phyloP scores from a whole-genome alignment of 257 asterid genomes.

The Osmanthus fragrans region DNA sequence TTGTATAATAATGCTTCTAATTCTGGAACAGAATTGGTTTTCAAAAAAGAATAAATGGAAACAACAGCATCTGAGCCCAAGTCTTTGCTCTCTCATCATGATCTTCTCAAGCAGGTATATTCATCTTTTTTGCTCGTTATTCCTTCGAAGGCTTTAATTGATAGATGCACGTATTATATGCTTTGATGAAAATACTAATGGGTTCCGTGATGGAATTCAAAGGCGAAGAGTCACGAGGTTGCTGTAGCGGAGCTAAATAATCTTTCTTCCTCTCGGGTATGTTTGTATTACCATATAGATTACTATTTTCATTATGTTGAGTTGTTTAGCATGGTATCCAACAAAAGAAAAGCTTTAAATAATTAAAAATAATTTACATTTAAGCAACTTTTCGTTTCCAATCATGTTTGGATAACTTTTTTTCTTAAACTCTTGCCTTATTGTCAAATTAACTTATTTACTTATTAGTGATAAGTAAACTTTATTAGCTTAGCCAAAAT shows the following conservation, averaged over 20 bases:
- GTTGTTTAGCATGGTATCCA: not conserved
- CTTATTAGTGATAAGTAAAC: not conserved
- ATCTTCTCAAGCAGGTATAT: not conserved
- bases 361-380: not conserved
- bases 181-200: not conserved
- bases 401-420: not conserved
- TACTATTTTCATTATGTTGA: not conserved
- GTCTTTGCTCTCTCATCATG: not conserved
- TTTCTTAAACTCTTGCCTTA: not conserved
- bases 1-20: not conserved
- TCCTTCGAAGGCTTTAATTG: not conserved
- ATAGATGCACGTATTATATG: not conserved
- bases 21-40: no score
- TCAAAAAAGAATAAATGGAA: not conserved
- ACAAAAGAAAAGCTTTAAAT: not conserved
- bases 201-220: not conserved
- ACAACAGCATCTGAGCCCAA: not conserved
- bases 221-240: not conserved
- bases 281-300: not conserved
- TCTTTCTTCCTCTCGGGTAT: constrained; percentile 3
- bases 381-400: not conserved
- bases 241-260: not conserved
- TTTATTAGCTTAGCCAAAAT: no score
- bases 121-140: not conserved
- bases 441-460: not conserved